Evolutionary conservation across 1,284 basidiomycete species (phyloP), one percentile per base, ranked within the genome.

Genomic region (Mrakiaceae sp.): DNA sequence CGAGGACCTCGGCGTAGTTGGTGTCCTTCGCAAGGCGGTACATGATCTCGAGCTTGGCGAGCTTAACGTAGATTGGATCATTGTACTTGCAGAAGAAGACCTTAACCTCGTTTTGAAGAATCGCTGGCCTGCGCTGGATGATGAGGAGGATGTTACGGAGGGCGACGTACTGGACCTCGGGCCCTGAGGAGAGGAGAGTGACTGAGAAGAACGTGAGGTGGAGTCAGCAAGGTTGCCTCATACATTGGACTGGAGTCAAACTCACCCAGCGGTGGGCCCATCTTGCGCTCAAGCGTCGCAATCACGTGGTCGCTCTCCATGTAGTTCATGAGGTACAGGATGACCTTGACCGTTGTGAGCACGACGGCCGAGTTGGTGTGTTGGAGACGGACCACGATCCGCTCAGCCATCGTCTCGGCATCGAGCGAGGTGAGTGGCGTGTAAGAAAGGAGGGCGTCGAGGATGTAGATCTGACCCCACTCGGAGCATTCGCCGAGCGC

Each of bases 11-110:
- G 70, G 82, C 83, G 47, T 90, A 89, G 74, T 98, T 98, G 73
- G 90, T 86, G 69, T 93, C 87, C 58, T 87, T 85, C 11, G 92
- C 90, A 40, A 98, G 81, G 14, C 96, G 84, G 75, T 98, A 96
- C 87, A 99, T 98, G 72, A 98, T 98, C 75, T 98, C 96, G 65
- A 99, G 81, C 74, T 99, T 98, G 62, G 94, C 94, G 49, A 98
- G 83, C 76, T 98, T 98, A 77, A 98, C 92, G 76, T 98, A 99
- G 68, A 96, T 92, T 2, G 96, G 96, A 73, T 98, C 96, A 74
- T 98, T 98, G 78, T 98, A 98, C 77, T 98, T 98, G 86, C 94
- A 98, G 78, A 98, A 99, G 78, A 99, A 98, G 27, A 97, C 92
- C 69, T 93, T 90, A 75, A 99, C 94, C 73, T 98, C 95, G 75